A percentile compares a stretch with the other conserved stretches of the same genome.
phyloP scores from a whole-genome alignment of 441 rosid species.

The Adansonia gregorii region DNA sequence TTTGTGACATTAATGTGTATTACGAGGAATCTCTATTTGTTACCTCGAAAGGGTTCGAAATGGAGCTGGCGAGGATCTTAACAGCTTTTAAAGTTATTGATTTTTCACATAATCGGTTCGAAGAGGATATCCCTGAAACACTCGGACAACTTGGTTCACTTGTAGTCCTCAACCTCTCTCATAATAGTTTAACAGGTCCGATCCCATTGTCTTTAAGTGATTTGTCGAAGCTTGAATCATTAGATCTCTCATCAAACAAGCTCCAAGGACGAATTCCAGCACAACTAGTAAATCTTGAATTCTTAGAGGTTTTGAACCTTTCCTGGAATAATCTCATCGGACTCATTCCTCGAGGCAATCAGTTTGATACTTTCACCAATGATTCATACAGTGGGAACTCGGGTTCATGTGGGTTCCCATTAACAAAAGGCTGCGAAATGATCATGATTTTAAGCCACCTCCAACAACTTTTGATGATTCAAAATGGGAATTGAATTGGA shows the following conservation, averaged over 20 bases:
- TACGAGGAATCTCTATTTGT: too few relatives aligned
- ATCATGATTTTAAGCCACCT: background rate
- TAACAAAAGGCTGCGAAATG: background rate
- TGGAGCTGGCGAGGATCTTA: too few relatives aligned
- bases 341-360: slow-evolving; percentile 22
- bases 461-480: too few relatives aligned
- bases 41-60: background rate
- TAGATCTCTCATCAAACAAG: background rate
- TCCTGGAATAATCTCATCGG: slow-evolving; percentile 31
- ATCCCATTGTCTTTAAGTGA: slow-evolving; percentile 26
- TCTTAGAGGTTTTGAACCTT: background rate
- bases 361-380: slow-evolving; percentile 24
- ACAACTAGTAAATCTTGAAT: slow-evolving; percentile 14
- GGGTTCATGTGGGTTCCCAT: background rate
- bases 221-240: slow-evolving; percentile 4
- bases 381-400: slow-evolving; percentile 19
- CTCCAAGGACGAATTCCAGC: slow-evolving; percentile 29
- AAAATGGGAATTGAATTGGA: too few relatives aligned
- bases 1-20: too few relatives aligned
- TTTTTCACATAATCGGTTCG: background rate
- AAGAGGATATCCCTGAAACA: background rate
- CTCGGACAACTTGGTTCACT: background rate
- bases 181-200: slow-evolving; percentile 4
- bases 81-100: background rate
- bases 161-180: background rate